phyloP scores from a whole-genome alignment of 192 early-diverging fungal species.

The Coemansia sp. region DNA sequence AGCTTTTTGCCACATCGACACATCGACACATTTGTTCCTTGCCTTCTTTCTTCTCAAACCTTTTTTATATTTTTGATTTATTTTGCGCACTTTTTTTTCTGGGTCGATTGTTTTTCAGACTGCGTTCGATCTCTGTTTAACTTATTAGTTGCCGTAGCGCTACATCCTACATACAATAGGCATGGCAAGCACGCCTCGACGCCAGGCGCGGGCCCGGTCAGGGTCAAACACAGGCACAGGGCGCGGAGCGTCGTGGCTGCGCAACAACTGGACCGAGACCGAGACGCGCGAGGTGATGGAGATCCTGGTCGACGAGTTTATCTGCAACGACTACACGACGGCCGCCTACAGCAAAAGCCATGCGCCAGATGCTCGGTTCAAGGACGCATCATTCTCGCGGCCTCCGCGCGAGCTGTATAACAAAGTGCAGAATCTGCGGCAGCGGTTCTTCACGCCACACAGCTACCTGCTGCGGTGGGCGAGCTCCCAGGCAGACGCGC shows the following conservation, averaged over 20 bases:
- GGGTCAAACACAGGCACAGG: constrained; percentile 4
- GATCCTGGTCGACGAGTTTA: constrained; percentile 47
- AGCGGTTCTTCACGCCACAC: constrained; percentile 51
- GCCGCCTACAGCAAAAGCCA: constrained; percentile 46
- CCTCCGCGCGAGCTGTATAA: constrained; percentile 50
- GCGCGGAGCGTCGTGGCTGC: constrained; percentile 41
- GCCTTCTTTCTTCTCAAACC: background rate
- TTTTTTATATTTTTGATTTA: background rate
- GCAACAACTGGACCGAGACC: constrained; percentile 52
- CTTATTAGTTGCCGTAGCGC: too few species aligned
- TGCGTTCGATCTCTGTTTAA: too few species aligned
- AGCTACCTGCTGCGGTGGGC: constrained; percentile 51
- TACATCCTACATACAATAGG: background rate
- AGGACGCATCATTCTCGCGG: constrained; percentile 20
- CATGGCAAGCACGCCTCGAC: constrained; percentile 2
- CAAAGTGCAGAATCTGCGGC: constrained; percentile 50
- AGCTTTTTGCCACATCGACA: background rate
- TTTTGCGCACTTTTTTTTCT: too few species aligned
- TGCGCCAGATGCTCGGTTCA: constrained; percentile 35
- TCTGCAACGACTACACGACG: constrained; percentile 21
- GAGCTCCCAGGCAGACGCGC: constrained; percentile 22
- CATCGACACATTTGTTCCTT: background rate
- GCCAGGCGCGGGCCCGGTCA: background rate
- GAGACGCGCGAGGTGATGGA: constrained; percentile 54
- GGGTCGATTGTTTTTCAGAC: too few species aligned